Conservation (phyloP, 2,329 filamentous ascomycete species). For the Rhexocercosporidium sp. region DNA sequence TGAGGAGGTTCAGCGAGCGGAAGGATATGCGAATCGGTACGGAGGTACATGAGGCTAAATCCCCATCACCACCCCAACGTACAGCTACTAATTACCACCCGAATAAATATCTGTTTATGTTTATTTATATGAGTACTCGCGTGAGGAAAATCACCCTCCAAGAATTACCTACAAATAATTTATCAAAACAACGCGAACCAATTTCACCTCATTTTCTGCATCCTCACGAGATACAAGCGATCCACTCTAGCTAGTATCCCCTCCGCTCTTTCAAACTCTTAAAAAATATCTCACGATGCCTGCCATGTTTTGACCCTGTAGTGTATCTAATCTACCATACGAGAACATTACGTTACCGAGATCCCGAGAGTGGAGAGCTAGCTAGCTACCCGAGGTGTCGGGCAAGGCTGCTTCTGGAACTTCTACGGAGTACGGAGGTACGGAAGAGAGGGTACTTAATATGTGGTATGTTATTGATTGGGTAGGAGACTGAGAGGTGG, state of each 20-base stretch:
- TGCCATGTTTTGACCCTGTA: background rate
- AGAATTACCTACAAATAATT: background rate
- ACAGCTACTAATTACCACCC: no score
- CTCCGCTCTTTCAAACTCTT: background rate
- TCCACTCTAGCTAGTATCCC: background rate
- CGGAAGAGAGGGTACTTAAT: no score
- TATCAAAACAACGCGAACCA: background rate
- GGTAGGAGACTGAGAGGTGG: background rate
- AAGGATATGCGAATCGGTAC: background rate
- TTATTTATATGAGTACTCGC: no score
- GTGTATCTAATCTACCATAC: no score
- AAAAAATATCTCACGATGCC: background rate
- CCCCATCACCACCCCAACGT: no score
- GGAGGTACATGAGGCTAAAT: background rate
- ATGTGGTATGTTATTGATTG: no score
- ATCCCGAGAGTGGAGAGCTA: background rate
- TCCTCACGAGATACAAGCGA: background rate
- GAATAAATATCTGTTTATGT: no score
- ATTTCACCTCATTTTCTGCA: background rate
- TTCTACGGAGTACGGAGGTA: background rate
- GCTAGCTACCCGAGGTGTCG: background rate
- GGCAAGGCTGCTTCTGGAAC: constrained; percentile 3
- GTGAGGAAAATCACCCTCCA: no score
- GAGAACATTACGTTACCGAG: background rate
- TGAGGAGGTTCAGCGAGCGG: no score